These are phyloP conservation scores for Trichosporon asahii DNA, from an alignment of 1,284 basidiomycete genomes.

Conservation along the genomic window DNA sequence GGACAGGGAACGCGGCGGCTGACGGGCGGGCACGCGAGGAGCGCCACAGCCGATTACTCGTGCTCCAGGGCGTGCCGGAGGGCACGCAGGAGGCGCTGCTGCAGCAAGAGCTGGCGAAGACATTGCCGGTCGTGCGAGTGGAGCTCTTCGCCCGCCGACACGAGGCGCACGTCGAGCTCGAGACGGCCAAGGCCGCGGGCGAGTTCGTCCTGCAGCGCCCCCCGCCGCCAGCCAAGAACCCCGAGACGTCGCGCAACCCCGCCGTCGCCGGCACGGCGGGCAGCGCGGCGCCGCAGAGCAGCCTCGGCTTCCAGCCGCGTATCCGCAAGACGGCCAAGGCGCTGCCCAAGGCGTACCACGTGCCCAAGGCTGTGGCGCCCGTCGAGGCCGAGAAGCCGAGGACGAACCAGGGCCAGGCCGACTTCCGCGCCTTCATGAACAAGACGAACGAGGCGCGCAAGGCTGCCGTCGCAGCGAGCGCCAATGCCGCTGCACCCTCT, in stretches of 20 bases:
- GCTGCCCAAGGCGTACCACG: conserved; percentile 35
- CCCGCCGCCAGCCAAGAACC: background rate
- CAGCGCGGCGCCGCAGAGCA: conserved; percentile 1
- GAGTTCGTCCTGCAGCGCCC: conserved; percentile 63
- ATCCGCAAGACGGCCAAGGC: conserved; percentile 32
- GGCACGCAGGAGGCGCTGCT: conserved; percentile 77
- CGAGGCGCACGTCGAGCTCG: conserved; percentile 75
- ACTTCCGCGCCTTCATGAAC: conserved; percentile 45
- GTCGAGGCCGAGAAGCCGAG: conserved; percentile 12
- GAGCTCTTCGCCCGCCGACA: conserved; percentile 65
- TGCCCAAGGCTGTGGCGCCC: conserved; percentile 27
- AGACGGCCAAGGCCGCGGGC: conserved; percentile 71
- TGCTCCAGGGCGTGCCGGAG: conserved; percentile 66
- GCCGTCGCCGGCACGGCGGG: conserved; percentile 2
- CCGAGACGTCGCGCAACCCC: background rate
- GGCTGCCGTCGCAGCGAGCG: conserved; percentile 22
- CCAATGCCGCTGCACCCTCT: background rate
- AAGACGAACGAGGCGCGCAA: conserved; percentile 41
- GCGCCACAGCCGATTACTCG: conserved; percentile 39
- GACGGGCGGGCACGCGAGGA: conserved; percentile 62
- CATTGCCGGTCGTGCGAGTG: conserved; percentile 66
- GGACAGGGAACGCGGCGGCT: conserved; percentile 42
- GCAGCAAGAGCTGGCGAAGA: conserved; percentile 80
- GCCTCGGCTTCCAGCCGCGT: conserved; percentile 35
- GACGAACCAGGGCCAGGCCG: conserved; percentile 32